These are phyloP conservation scores for Fusarium torreyae DNA, from an alignment of 2,329 filamentous ascomycete species.

Conservation along the genomic window DNA sequence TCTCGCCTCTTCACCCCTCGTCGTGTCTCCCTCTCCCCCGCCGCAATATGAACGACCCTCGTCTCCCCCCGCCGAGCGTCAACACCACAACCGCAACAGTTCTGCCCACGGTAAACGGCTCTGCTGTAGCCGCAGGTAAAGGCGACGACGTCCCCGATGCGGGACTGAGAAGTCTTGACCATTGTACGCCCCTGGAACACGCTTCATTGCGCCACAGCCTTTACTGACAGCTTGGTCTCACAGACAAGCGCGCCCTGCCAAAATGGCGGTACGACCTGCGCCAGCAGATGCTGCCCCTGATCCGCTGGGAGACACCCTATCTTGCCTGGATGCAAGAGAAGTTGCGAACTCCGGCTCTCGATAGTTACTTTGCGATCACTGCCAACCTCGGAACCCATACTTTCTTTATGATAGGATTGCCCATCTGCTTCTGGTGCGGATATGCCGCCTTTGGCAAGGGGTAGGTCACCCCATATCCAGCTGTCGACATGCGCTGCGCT, in stretches of 20 bases:
- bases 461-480: conserved; percentile 66
- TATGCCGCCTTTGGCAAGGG: conserved; percentile 87
- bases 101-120: conserved; percentile 22
- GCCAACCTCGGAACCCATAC: conserved; percentile 98
- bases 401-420: conserved; percentile 97
- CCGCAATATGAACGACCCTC: conserved; percentile 53
- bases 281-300: conserved; percentile 84
- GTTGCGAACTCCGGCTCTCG: conserved; percentile 85
- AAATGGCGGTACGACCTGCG: conserved; percentile 90
- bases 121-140: conserved; percentile 20
- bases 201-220: conserved; percentile 7
- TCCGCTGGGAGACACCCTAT: conserved; percentile 96
- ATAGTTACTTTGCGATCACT: conserved; percentile 96
- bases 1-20: conserved; percentile 19
- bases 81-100: conserved; percentile 31
- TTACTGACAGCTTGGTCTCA: conserved; percentile 25
- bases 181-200: conserved; percentile 67
- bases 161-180: conserved; percentile 84
- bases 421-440: conserved; percentile 97
- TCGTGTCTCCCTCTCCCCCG: conserved; percentile 12
- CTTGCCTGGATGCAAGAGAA: conserved; percentile 87
- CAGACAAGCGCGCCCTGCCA: conserved; percentile 87
- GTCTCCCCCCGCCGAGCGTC: conserved; percentile 50
- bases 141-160: conserved; percentile 69
- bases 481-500: conserved; percentile 21